Evolutionary conservation across 306 rosid genomes (phyloP).

Genomic region (Pachyrhizus erosus): DNA sequence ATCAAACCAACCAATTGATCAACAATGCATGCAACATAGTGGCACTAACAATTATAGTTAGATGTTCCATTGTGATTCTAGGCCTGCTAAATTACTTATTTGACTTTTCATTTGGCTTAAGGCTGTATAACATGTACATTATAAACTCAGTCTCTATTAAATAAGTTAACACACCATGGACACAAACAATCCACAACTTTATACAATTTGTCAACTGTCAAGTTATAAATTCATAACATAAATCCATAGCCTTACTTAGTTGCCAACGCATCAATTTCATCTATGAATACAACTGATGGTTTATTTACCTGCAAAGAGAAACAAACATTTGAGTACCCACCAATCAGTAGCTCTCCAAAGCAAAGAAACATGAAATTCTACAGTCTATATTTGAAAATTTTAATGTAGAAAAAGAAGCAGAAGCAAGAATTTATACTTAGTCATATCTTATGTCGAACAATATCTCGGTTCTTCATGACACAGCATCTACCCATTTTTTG

Average conservation of each 20-base stretch:
- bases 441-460: conserved; percentile 22
- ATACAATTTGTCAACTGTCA: conserved; percentile 16
- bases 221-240: conserved; percentile 10
- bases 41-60: conserved; percentile 24
- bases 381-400: conserved; percentile 26
- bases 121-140: conserved; percentile 14
- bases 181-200: conserved; percentile 32
- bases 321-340: conserved; percentile 26
- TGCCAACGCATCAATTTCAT: conserved; percentile 98
- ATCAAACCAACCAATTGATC: conserved; percentile 31
- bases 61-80: conserved; percentile 3
- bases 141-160: conserved; percentile 16
- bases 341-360: conserved; percentile 28
- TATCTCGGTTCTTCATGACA: conserved; percentile 18
- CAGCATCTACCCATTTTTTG: conserved; percentile 3
- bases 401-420: conserved; percentile 23
- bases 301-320: conserved; percentile 86
- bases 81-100: conserved; percentile 32
- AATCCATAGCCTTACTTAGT: conserved; percentile 63
- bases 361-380: conserved; percentile 36
- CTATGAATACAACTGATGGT: conserved; percentile 96
- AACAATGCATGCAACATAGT: conserved; percentile 25
- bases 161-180: conserved; percentile 30
- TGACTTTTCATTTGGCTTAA: conserved; percentile 16
- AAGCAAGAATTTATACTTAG: not conserved